Base-by-base conservation (phyloP, 2,329 filamentous ascomycete species). In the Calonectria pseudoturangicola region DNA sequence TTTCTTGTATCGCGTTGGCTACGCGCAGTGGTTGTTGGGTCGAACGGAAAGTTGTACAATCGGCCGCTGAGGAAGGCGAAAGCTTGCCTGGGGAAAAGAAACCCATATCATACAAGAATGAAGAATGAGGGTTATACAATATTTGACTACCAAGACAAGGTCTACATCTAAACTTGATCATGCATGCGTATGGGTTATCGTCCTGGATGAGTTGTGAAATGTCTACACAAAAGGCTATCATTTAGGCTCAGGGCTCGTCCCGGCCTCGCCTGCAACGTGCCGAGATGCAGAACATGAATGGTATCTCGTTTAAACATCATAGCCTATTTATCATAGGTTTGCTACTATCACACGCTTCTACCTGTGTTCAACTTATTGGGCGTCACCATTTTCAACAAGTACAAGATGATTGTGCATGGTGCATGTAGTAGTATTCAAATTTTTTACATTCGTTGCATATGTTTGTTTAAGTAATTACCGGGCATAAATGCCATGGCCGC, bases 401-500 rank as follows among this genome's bases (percentile, higher is more conserved):
- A 36, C 6, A 3, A 4, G 12, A 9, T 36, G 33, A 36, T 36
- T 36, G 33, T 36, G 7, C 33, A 36, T 36, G 10, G 33, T 36
- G 10, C 33, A 36, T 36, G 2, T 6, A 9, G 10, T 36, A 36
- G 10, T 36, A 10, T 36, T 36, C 33, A 36, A 36, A 21, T 21
- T 36, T 36, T 60, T 60, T 60, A 15, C 54, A 60, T 60, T 51
- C 25, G 12, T 30, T 13, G 54, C 33, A 41, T 21, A 21, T 21
- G 21, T 21, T 6, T 41, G 7, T 60, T 25, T 28, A 41, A 27
- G 13, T 60, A n/a, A 60, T 48, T 65, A 65, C 62, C 41, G 62
- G 62, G 62, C 30, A 65, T 48, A 13, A 47, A 64, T 64, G 60
- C 60, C 41, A 7, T 60, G n/a, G n/a, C 41, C 41, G 21, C 36